These are phyloP conservation scores for Penicillium nordicum DNA, from an alignment of 2,329 filamentous ascomycete species.

Conservation along the genomic window DNA sequence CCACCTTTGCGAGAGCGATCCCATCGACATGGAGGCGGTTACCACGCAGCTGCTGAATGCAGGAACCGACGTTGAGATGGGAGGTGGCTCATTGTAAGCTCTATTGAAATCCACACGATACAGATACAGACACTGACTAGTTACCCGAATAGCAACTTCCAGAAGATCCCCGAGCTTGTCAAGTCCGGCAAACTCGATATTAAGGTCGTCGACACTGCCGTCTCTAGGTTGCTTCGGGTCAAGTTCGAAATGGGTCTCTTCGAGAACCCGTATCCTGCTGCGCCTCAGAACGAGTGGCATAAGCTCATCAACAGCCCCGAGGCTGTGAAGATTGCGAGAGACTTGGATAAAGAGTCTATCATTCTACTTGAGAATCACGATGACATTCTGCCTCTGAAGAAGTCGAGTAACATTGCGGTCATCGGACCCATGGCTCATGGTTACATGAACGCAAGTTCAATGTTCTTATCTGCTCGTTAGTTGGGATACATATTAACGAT, in stretches of 20 bases:
- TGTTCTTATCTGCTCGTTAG: too few species aligned
- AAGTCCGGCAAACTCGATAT: conserved; percentile 59
- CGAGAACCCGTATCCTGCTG: conserved; percentile 64
- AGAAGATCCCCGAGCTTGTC: conserved; percentile 63
- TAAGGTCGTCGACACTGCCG: conserved; percentile 61
- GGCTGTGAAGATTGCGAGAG: conserved; percentile 56
- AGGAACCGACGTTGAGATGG: conserved; percentile 72
- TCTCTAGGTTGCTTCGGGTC: conserved; percentile 60
- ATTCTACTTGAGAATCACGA: conserved; percentile 60
- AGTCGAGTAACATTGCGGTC: conserved; percentile 65
- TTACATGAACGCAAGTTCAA: conserved; percentile 61
- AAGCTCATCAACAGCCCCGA: conserved; percentile 61
- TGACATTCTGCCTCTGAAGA: conserved; percentile 53
- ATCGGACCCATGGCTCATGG: conserved; percentile 73
- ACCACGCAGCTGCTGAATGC: conserved; percentile 62
- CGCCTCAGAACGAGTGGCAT: conserved; percentile 53
- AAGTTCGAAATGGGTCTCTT: conserved; percentile 71
- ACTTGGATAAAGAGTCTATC: conserved; percentile 63
- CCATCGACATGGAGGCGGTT: conserved; percentile 63
- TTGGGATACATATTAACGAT: background rate
- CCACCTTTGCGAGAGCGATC: conserved; percentile 58
- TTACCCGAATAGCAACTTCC: conserved; percentile 51
- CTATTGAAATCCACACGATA: background rate
- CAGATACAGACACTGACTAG: conserved; percentile 2
- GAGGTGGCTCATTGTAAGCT: conserved; percentile 62